These are phyloP conservation scores for Pugionium cornutum DNA, from an alignment of 345 rosid genomes.

Conservation along the genomic window DNA sequence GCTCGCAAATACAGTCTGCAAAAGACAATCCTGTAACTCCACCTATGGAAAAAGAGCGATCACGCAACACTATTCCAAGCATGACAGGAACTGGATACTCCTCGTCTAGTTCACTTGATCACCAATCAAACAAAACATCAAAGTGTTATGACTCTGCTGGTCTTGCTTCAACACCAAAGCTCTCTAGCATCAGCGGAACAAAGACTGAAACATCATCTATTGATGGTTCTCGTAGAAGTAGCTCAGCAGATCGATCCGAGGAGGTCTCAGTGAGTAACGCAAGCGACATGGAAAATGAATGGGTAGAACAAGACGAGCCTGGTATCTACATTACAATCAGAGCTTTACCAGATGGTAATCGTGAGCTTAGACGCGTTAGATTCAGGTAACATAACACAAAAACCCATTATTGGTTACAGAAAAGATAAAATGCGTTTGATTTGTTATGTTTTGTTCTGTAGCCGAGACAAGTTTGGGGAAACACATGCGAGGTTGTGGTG, in stretches of 20 bases:
- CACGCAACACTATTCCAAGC: conserved; percentile 19
- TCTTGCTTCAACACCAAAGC: conserved; percentile 69
- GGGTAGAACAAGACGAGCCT: conserved; percentile 95
- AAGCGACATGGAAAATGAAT: conserved; percentile 81
- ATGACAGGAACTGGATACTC: conserved; percentile 51
- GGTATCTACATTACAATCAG: conserved; percentile 85
- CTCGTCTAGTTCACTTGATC: conserved; percentile 68
- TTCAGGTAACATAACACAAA: conserved; percentile 58
- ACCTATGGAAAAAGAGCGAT: conserved; percentile 60
- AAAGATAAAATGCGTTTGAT: neutral
- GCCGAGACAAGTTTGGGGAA: conserved; percentile 88
- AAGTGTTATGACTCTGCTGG: conserved; percentile 49
- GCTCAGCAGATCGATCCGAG: conserved; percentile 69
- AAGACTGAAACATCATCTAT: conserved; percentile 77
- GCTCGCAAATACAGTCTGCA: conserved; percentile 56
- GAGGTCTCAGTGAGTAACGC: conserved; percentile 86
- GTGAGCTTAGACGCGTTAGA: conserved; percentile 88
- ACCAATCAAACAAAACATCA: conserved; percentile 43
- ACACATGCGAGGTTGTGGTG: conserved; percentile 88
- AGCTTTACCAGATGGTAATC: conserved; percentile 65
- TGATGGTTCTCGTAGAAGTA: conserved; percentile 69
- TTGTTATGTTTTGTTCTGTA: conserved; percentile 33
- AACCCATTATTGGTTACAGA: neutral
- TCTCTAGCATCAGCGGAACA: conserved; percentile 64
- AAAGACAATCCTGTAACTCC: conserved; percentile 76